Percentiles rank a stretch among this genome's conserved stretches.
Conservation (phyloP, 2,329 filamentous ascomycete species). For the Albophoma yamanashiensis region DNA sequence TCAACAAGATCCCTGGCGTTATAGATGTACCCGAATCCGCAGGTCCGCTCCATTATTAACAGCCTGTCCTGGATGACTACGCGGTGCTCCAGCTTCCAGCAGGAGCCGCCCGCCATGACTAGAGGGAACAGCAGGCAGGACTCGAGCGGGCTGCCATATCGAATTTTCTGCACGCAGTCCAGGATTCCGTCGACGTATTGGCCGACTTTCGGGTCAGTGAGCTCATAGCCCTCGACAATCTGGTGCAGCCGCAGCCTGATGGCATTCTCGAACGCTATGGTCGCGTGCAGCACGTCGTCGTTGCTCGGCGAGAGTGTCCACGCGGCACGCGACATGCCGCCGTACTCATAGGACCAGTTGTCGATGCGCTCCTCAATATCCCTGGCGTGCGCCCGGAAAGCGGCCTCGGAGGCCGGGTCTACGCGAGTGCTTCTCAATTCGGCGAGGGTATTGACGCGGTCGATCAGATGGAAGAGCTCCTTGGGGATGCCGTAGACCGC, state of each 20-base stretch:
- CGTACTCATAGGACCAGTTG: slow-evolving; percentile 23
- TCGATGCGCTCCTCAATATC: slow-evolving; percentile 24
- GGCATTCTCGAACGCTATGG: slow-evolving; percentile 28
- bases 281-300: slow-evolving; percentile 21
- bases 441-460: slow-evolving; percentile 20
- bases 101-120: slow-evolving; percentile 28
- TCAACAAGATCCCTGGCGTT: slow-evolving; percentile 27
- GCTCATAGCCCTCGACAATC: slow-evolving; percentile 29
- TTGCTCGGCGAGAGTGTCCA: slow-evolving; percentile 9
- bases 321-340: slow-evolving; percentile 13
- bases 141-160: slow-evolving; percentile 29
- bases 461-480: slow-evolving; percentile 21
- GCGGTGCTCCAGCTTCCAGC: slow-evolving; percentile 23
- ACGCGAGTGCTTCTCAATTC: slow-evolving; percentile 20
- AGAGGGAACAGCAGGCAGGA: slow-evolving; percentile 28
- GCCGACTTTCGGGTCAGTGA: slow-evolving; percentile 20
- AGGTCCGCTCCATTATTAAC: slow-evolving; percentile 31
- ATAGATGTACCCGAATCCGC: slow-evolving; percentile 31
- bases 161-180: slow-evolving; percentile 24
- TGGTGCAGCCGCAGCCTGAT: slow-evolving; percentile 30
- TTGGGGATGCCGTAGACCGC: slow-evolving; percentile 25
- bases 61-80: slow-evolving; percentile 27
- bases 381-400: slow-evolving; percentile 16
- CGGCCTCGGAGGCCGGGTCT: slow-evolving; percentile 16
- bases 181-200: slow-evolving; percentile 22